phyloP scores from a whole-genome alignment of 1,284 basidiomycete species.

The Uromyces viciae-fabae region DNA sequence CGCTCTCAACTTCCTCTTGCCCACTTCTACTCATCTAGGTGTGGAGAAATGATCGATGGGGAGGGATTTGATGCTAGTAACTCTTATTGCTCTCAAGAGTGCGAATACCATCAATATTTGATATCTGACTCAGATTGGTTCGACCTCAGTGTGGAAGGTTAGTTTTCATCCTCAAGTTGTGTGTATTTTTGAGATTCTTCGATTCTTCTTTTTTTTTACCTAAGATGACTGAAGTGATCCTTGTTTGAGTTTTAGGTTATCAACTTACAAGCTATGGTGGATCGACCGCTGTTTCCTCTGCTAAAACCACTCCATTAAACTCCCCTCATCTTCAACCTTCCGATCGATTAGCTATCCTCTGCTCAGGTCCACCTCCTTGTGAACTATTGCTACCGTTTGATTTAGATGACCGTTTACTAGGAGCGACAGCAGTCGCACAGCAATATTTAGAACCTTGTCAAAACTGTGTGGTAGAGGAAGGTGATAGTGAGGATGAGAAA shows the following conservation, averaged over 20 bases:
- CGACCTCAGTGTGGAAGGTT: constrained; percentile 9
- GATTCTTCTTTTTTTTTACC: too few species aligned
- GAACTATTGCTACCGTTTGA: constrained; percentile 5
- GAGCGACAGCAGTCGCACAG: constrained; percentile 5
- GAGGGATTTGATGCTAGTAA: not conserved
- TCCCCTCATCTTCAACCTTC: constrained; percentile 5
- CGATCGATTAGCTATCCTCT: not conserved
- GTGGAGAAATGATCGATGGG: not conserved
- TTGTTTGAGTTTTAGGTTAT: constrained; percentile 21
- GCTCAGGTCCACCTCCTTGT: not conserved
- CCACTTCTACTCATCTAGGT: too few species aligned
- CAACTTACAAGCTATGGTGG: constrained; percentile 12
- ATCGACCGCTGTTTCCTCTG: not conserved
- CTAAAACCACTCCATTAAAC: constrained; percentile 3
- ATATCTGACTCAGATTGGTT: not conserved
- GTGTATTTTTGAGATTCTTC: too few species aligned
- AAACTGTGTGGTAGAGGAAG: too few species aligned
- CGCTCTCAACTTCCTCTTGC: too few species aligned
- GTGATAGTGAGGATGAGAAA: too few species aligned
- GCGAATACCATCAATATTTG: not conserved
- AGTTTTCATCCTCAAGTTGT: too few species aligned
- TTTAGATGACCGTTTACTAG: not conserved
- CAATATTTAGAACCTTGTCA: constrained; percentile 6
- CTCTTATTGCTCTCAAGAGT: constrained; percentile 15
- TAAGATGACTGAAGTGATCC: too few species aligned